Evolutionary conservation across 2,329 filamentous ascomycete species (phyloP), one percentile per base, ranked within the genome.

Genomic region (Orbilia javanica): DNA sequence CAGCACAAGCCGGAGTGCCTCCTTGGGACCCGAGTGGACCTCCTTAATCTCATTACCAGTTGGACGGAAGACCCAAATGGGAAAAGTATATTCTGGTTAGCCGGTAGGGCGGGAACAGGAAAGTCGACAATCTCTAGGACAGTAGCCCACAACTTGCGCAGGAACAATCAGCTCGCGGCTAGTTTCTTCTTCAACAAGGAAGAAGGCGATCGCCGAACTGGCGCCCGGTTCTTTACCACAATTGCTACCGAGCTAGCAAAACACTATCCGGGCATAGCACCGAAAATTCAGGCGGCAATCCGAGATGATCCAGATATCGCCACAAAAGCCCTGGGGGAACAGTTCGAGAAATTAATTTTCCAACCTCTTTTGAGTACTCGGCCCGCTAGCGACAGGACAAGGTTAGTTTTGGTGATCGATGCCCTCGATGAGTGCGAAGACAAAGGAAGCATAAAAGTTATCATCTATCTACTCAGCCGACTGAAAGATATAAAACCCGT

Each of bases 301-400:
- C 36, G 50, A 70, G 20, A 20, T 4, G 22, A 70, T 20, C 66
- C 66, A 1, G 34, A 52, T 52, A 71, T 71, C 18, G 27, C 29
- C 18, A 65, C 6, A 4, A 83, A 84, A 48, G 15, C 78, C n/a
- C 52, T 84, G 2, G 77, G 66, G 27, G 81, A 85, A 20, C 85
- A 87, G 42, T 86, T 85, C 73, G 80, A 85, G 0, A 83, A 83
- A 63, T 84, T 87, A 0, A 81, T 86, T 50, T 48, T 84, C 0
- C 27, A 83, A 7, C 85, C 85, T 0, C 71, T 86, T 1, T 65
- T 64, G 44, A 73, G 68, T 34, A 25, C 80, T 29, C 46, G 66
- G 46, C 3, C 15, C 27, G n/a, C 10, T 15, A 10, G 27, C 46
- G 13, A 46, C 48, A 36, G 69, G 34, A 20, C 11, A 18, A 15